phyloP scores from a whole-genome alignment of 2,329 filamentous ascomycete genomes.

The Microdochium bolleyi region DNA sequence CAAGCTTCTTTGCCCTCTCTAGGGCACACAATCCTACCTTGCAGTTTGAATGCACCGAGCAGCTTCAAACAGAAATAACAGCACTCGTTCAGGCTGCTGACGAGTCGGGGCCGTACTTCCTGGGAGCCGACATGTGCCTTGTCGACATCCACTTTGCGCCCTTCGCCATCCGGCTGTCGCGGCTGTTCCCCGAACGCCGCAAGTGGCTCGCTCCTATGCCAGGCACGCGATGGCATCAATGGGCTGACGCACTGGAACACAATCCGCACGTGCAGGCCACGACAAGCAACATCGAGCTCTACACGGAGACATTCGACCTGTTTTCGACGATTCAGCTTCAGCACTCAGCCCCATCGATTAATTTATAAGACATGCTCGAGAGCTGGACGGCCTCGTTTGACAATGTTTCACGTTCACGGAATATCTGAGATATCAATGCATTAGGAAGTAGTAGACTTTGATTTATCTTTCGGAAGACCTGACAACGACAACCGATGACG shows the following conservation, averaged over 20 bases:
- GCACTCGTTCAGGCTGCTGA: conserved; percentile 38
- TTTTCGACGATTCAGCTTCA: conserved; percentile 4
- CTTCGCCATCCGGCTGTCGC: conserved; percentile 62
- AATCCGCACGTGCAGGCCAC: conserved; percentile 58
- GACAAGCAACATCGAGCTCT: conserved; percentile 50
- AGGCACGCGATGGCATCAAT: conserved; percentile 57
- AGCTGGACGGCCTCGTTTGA: not conserved
- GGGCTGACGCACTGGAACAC: conserved; percentile 62
- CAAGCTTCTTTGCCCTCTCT: conserved; percentile 66
- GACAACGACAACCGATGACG: too few relatives aligned
- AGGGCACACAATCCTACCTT: conserved; percentile 53
- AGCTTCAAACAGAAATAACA: conserved; percentile 58
- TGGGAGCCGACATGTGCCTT: conserved; percentile 40
- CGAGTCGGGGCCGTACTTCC: conserved; percentile 61
- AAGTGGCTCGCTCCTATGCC: conserved; percentile 58
- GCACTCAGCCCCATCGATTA: not conserved
- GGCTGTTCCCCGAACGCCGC: conserved; percentile 56
- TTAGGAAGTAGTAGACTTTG: too few relatives aligned
- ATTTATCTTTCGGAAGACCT: too few relatives aligned
- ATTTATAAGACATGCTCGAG: not conserved
- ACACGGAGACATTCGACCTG: conserved; percentile 50
- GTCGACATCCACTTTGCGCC: conserved; percentile 72
- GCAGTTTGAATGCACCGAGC: conserved; percentile 49
- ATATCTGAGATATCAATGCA: too few relatives aligned
- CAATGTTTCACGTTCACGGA: not conserved